Percentiles rank a stretch among this genome's conserved stretches.
These are phyloP conservation scores for Clitoria ternatea DNA, from an alignment of 306 rosid species.

Conservation along the genomic window DNA sequence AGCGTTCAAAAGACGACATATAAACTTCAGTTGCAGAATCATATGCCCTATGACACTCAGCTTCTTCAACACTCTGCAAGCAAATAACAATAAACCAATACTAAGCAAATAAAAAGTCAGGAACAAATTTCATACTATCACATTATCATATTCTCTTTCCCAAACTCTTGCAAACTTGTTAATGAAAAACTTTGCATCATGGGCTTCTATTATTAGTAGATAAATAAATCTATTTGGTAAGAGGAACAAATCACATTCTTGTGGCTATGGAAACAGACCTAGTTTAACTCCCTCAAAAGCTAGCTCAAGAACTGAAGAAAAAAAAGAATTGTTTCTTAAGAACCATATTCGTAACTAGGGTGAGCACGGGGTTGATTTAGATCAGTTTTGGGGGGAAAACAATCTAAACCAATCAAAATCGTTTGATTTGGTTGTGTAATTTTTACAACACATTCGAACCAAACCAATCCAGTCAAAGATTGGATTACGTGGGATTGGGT, in stretches of 20 bases:
- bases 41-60: constrained; percentile 83
- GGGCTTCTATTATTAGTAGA: neutral
- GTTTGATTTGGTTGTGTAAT: too few relatives aligned
- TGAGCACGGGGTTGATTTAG: too few relatives aligned
- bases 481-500: too few relatives aligned
- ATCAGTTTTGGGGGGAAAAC: too few relatives aligned
- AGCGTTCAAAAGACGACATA: constrained; percentile 68
- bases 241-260: neutral
- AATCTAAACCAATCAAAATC: too few relatives aligned
- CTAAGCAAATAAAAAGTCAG: neutral
- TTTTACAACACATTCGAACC: too few relatives aligned
- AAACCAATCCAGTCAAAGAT: too few relatives aligned
- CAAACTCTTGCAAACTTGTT: neutral
- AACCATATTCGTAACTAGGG: too few relatives aligned
- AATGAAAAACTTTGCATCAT: neutral
- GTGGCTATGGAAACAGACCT: too few relatives aligned
- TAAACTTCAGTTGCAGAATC: constrained; percentile 73
- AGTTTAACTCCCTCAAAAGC: too few relatives aligned
- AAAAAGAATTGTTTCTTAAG: too few relatives aligned
- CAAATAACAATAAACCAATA: constrained; percentile 6
- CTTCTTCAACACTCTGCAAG: constrained; percentile 90
- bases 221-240: neutral
- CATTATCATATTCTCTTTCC: neutral
- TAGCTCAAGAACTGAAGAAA: too few relatives aligned
- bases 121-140: neutral